Evolutionary conservation across 1,284 basidiomycete species (phyloP).

Genomic region (Macrocystidia cucumis): DNA sequence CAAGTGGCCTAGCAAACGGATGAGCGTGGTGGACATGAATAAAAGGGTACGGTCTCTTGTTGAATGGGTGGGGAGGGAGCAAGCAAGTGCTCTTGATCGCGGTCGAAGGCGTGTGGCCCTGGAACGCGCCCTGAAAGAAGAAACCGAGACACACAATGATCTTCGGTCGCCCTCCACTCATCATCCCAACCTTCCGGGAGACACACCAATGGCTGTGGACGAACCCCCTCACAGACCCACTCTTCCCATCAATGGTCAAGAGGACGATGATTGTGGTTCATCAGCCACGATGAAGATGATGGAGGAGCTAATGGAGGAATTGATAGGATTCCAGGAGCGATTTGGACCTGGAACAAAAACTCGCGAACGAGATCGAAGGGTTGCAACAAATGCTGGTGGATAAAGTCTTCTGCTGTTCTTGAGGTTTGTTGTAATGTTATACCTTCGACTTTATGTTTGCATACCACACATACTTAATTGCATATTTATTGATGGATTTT

Average conservation of each 20-base stretch:
- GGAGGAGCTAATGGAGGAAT: constrained; percentile 83
- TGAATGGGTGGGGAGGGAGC: constrained; percentile 87
- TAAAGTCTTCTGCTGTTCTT: no score
- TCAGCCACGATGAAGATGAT: constrained; percentile 67
- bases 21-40: constrained; percentile 95
- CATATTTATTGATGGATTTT: no score
- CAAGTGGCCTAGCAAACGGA: constrained; percentile 90
- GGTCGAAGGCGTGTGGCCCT: constrained; percentile 62
- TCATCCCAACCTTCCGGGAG: constrained; percentile 8
- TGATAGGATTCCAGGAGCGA: constrained; percentile 81
- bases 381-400: constrained; percentile 11
- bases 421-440: no score
- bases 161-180: background rate
- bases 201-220: constrained; percentile 18
- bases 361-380: constrained; percentile 41
- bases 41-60: constrained; percentile 89
- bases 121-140: constrained; percentile 44
- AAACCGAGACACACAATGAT: constrained; percentile 12
- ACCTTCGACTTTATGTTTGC: no score
- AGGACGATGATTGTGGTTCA: constrained; percentile 13
- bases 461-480: no score
- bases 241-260: no score
- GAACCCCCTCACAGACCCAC: no score
- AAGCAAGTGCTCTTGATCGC: constrained; percentile 70
- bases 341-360: constrained; percentile 58